Evolutionary conservation across 176 grass and related monocot species (phyloP), one percentile per base, ranked within the genome.

Genomic region (Echinochloa phyllopogon): DNA sequence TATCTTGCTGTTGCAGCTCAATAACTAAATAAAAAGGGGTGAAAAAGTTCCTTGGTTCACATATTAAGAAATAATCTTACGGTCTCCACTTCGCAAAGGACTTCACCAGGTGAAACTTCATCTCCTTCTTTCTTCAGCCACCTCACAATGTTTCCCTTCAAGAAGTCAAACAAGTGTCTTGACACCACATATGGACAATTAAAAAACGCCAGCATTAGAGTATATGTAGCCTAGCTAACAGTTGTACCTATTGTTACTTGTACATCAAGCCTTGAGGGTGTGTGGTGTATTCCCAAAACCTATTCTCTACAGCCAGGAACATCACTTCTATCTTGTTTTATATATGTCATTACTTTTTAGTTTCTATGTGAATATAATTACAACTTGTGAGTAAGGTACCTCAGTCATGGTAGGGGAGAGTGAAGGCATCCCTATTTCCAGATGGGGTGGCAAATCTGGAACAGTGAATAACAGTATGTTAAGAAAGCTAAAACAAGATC

Each of bases 81-180:
- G 41, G 93, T 98, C 82, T 98, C 96, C 49, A 98, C 93, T 75
- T 98, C 91, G 0, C 96, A 98, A 36, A 98, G 89, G 76, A 98
- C 93, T 85, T 98, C 93, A 77, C 93, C 89, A 57, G 96, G 87
- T 23, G 87, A 87, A 33, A 98, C 87, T 83, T 92, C 90, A 44
- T 98, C 96, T 47, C 96, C 96, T 98, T 93, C 95, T 79, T 98
- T 98, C 76, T 95, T 98, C 68, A 94, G 18, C 96, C 95, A 98
- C 79, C 59, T 98, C 55, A 74, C 91, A 90, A 98, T 95, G 87
- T 98, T 98, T 67, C 93, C 96, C 96, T 98, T 40, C 59, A 86
- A 72, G 51, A 53, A 53, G 17, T 52, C 18, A 4, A 17, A 52
- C 15, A 52, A 3, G 50, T 52, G 15, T 52, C 18, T 52, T 52